These are phyloP conservation scores for Citrus reticulata DNA, from an alignment of 345 rosid genomes.

Conservation along the genomic window DNA sequence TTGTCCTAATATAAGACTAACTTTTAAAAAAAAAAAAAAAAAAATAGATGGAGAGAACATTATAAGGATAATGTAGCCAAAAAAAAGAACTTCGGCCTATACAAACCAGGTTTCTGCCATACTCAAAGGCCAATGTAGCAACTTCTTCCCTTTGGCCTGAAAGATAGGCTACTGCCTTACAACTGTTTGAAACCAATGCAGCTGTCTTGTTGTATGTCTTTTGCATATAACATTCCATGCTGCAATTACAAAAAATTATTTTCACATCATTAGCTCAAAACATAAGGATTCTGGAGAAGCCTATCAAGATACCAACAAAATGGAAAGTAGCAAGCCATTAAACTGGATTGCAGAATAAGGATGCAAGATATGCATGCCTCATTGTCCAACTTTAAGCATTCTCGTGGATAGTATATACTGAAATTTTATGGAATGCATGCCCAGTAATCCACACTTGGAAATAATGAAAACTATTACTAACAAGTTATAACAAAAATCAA, in stretches of 20 bases:
- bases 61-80: background rate
- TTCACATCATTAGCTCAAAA: conserved; percentile 4
- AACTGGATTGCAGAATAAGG: background rate
- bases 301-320: background rate
- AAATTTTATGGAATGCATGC: background rate
- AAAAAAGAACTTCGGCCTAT: background rate
- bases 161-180: conserved; percentile 80
- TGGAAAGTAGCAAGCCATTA: background rate
- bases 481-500: background rate
- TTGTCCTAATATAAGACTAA: background rate
- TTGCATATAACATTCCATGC: conserved; percentile 79
- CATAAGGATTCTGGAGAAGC: background rate
- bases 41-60: background rate
- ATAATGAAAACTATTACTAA: background rate
- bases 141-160: conserved; percentile 87
- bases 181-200: conserved; percentile 82
- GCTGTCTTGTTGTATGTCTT: conserved; percentile 90
- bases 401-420: background rate
- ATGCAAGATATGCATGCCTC: background rate
- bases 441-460: background rate
- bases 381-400: background rate
- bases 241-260: conserved; percentile 28
- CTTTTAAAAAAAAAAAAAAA: too few relatives aligned
- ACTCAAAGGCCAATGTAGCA: conserved; percentile 71
- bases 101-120: conserved; percentile 89